Evolutionary conservation across 2,329 filamentous ascomycete genomes (phyloP), one percentile per base, ranked within the genome.

Genomic region (Diaporthe ampelina): DNA sequence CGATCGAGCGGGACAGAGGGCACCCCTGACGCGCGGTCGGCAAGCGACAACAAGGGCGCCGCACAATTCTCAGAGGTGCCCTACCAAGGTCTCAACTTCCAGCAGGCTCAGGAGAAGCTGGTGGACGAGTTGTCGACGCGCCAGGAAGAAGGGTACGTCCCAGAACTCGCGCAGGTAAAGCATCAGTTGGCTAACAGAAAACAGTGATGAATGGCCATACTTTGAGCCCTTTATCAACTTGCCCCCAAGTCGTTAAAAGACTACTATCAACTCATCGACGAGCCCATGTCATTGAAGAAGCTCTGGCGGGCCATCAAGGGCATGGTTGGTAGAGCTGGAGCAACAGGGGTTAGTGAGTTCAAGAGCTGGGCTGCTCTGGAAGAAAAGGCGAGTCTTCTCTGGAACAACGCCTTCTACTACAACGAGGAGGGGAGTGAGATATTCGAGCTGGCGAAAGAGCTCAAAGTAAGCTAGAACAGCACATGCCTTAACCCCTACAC

Each of bases 381-480:
- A 81, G 92, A 95, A 71, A 94, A 94, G 79, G 88, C 94, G 17
- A 94, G 92, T 79, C 88, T 94, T 70, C 91, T 98, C 57, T 98
- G 95, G 95, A 89, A 89, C 65, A 98, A 98, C 82, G 95, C 95
- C 0, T 93, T 92, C 79, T 93, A 93, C 74, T 98, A 96, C 86
- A 98, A 98, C 78, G 94, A 98, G 82, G 95, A 98, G 80, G 94
- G 93, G 5, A 98, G 95, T 79, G 93, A 95, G 21, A 95, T 98
- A 69, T 94, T 92, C 77, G 87, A 90, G 29, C 86, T 97, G 75
- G 94, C 95, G 0, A 90, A 92, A 65, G 92, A 97, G 75, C 89
- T 98, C 9, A 92, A 97, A 90, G 94, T 94, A 85, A 65, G 81
- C 68, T 57, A 65, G 79, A 13, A 50, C 15, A 37, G 21, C 48